These are phyloP conservation scores for Fusarium papillatum DNA, from an alignment of 2,329 filamentous ascomycete genomes.

Conservation along the genomic window DNA sequence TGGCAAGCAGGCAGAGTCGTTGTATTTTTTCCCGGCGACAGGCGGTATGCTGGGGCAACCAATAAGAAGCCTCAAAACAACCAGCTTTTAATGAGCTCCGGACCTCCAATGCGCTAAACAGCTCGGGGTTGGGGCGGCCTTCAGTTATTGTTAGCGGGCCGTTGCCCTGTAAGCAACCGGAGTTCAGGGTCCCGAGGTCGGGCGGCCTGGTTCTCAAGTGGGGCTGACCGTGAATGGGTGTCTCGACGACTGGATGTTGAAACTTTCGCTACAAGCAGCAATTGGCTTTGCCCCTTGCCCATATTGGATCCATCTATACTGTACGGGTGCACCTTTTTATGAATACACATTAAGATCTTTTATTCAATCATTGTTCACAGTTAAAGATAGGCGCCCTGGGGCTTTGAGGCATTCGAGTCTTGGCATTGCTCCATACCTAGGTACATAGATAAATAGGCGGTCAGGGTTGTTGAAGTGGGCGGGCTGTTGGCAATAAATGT, in stretches of 20 bases:
- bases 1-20: slow-evolving; percentile 29
- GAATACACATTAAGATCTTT: not conserved
- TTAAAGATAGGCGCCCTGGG: not conserved
- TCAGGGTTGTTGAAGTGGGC: not conserved
- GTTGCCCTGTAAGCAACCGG: slow-evolving; percentile 1
- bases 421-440: not conserved
- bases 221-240: not conserved
- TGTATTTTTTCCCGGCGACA: slow-evolving; percentile 32
- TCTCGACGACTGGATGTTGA: not conserved
- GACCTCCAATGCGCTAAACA: slow-evolving; percentile 15
- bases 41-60: slow-evolving; percentile 17
- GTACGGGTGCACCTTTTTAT: not conserved
- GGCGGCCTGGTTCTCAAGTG: not conserved
- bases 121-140: slow-evolving; percentile 7
- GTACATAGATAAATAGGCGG: not conserved
- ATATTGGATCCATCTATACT: not conserved
- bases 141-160: slow-evolving; percentile 14
- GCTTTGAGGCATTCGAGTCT: not conserved
- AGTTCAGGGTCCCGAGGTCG: not conserved
- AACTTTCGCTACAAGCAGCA: not conserved
- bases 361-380: not conserved
- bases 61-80: slow-evolving; percentile 13
- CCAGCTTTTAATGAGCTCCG: slow-evolving; percentile 21
- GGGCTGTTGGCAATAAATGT: not conserved
- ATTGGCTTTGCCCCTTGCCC: not conserved